These are phyloP conservation scores for Baudoinia panamericana DNA, from an alignment of 495 filamentous ascomycete genomes.

Conservation along the genomic window DNA sequence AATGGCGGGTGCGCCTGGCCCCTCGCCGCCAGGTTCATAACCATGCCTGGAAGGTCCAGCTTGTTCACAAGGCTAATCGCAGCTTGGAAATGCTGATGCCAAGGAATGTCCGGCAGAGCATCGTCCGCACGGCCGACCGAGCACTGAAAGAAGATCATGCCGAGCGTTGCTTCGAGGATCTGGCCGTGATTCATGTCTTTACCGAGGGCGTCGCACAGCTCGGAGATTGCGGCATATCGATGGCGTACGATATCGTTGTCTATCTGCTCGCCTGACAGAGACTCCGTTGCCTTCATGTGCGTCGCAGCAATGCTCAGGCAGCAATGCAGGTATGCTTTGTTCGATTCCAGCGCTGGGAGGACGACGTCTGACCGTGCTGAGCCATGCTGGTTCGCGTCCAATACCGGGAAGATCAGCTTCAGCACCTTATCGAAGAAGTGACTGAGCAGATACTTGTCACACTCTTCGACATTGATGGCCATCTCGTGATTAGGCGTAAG, in stretches of 20 bases:
- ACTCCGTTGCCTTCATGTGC: conserved; percentile 70
- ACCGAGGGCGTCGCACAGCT: conserved; percentile 72
- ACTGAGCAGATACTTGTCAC: conserved; percentile 72
- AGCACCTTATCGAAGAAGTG: conserved; percentile 87
- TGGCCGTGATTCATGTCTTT: conserved; percentile 68
- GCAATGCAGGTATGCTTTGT: conserved; percentile 89
- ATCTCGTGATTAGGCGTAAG: conserved; percentile 44
- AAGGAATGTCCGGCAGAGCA: conserved; percentile 81
- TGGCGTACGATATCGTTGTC: conserved; percentile 92
- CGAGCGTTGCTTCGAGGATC: conserved; percentile 86
- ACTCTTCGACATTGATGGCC: conserved; percentile 75
- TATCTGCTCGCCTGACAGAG: conserved; percentile 57
- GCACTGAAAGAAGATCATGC: conserved; percentile 96
- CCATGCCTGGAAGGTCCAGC: conserved; percentile 58
- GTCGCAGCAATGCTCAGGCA: conserved; percentile 93
- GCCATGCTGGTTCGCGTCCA: conserved; percentile 77
- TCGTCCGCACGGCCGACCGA: conserved; percentile 79
- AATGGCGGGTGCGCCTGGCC: conserved; percentile 58
- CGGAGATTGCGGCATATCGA: conserved; percentile 73
- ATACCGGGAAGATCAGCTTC: conserved; percentile 76
- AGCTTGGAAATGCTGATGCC: conserved; percentile 93
- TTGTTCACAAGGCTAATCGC: conserved; percentile 68
- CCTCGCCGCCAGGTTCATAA: conserved; percentile 42
- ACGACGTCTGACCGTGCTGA: conserved; percentile 65
- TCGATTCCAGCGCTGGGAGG: conserved; percentile 70